These are phyloP conservation scores for Microbotryomycetes sp. DNA, from an alignment of 1,284 basidiomycete genomes.

Conservation along the genomic window DNA sequence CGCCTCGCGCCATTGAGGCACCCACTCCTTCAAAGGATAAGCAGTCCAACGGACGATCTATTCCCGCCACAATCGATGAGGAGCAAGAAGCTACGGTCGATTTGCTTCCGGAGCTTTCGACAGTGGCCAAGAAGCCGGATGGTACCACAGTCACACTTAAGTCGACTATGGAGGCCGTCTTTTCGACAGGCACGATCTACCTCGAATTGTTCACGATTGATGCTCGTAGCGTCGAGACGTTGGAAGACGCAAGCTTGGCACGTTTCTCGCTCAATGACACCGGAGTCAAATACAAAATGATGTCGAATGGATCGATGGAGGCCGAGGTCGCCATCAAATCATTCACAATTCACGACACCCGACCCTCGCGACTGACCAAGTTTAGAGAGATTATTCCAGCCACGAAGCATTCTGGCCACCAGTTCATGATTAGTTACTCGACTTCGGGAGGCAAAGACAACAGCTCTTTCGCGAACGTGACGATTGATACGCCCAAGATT, in stretches of 20 bases:
- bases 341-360: conserved; percentile 84
- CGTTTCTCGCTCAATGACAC: conserved; percentile 77
- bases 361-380: conserved; percentile 64
- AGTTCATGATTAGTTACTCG: conserved; percentile 90
- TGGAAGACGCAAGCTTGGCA: conserved; percentile 76
- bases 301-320: conserved; percentile 77
- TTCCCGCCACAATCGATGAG: background rate
- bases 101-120: conserved; percentile 50
- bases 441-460: conserved; percentile 54
- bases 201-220: conserved; percentile 81
- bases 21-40: conserved; percentile 19
- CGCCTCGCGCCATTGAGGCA: conserved; percentile 24
- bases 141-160: conserved; percentile 56
- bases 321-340: conserved; percentile 82
- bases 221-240: conserved; percentile 55
- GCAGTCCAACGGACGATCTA: background rate
- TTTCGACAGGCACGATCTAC: conserved; percentile 68
- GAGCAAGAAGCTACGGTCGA: conserved; percentile 38
- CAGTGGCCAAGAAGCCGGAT: conserved; percentile 42
- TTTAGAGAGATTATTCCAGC: conserved; percentile 96
- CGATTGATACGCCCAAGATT: conserved; percentile 86
- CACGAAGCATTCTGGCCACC: conserved; percentile 71
- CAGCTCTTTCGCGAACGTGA: conserved; percentile 69
- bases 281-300: conserved; percentile 71
- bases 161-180: conserved; percentile 68